A percentile compares a stretch with the other conserved stretches of the same genome.
Evolutionary conservation across 2,329 filamentous ascomycete genomes (phyloP).

Genomic region (Westerdykella aurantiaca): DNA sequence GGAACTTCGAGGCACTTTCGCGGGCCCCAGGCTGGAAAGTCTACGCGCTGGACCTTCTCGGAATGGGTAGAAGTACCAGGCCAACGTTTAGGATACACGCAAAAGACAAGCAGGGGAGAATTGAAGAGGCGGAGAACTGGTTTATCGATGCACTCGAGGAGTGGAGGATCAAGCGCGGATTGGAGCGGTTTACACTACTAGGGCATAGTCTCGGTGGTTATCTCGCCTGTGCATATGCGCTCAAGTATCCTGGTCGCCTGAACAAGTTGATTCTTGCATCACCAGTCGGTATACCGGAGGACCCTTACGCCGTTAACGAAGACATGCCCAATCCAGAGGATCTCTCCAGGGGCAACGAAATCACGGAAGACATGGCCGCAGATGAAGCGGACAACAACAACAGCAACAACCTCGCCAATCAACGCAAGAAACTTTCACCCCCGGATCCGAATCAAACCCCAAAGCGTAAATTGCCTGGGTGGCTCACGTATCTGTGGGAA

Average conservation of each 20-base stretch:
- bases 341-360: constrained; percentile 70
- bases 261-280: constrained; percentile 96
- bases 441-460: constrained; percentile 42
- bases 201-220: constrained; percentile 94
- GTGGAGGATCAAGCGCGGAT: constrained; percentile 81
- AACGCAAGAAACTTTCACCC: constrained; percentile 38
- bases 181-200: constrained; percentile 88
- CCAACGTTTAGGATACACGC: constrained; percentile 79
- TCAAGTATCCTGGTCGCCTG: constrained; percentile 90
- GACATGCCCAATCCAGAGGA: constrained; percentile 70
- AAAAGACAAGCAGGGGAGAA: constrained; percentile 73
- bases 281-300: constrained; percentile 89
- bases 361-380: constrained; percentile 66
- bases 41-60: constrained; percentile 89
- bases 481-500: constrained; percentile 93
- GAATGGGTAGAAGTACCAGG: constrained; percentile 84
- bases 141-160: constrained; percentile 96
- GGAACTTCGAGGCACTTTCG: constrained; percentile 87
- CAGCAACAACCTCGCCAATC: constrained; percentile 47
- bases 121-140: constrained; percentile 86
- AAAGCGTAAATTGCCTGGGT: constrained; percentile 64
- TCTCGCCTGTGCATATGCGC: constrained; percentile 86
- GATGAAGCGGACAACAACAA: constrained; percentile 52
- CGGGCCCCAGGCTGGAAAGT: constrained; percentile 76
- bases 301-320: constrained; percentile 80